Base-by-base conservation (phyloP, 1,284 basidiomycete genomes). In the Ceratorhiza oryzae-sativae region DNA sequence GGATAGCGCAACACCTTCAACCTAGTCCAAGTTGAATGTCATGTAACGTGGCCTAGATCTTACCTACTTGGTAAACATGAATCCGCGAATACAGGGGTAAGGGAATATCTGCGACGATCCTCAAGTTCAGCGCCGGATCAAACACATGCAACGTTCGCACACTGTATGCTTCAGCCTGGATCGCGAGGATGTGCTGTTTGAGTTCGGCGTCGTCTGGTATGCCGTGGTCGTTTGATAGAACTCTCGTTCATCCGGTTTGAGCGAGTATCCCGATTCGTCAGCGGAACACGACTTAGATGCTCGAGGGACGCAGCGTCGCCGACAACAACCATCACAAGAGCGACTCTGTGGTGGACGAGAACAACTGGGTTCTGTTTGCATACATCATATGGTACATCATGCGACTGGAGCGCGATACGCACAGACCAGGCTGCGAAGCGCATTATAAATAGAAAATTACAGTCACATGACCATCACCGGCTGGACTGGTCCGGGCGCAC, bases 121-220 rank as follows among this genome's bases (percentile, higher is more conserved):
- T 75, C 23, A 61, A 77, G 76, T 2, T 0, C 20, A 76, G 49
- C 20, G 15, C 3, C 15, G 5, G 32, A 56, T 27, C 36, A 77
- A 13, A 23, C 30, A 58, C 73, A 74, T 27, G 72, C 30, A 59
- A 76, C 76, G n/a, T n/a, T n/a, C 39, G 27, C 61, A 82, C 85
- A 59, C 78, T 74, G 72, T 84, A 84, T n/a, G 84, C 86, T 65
- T 82, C 81, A 25, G 72, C 75, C 73, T 85, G 85, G n/a, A 85
- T 79, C 1, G 68, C 63, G 6, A 85, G 56, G 39, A 87, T 82
- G 75, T 87, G 86, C 59, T 79, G 70, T 76, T 80, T 86, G 65
- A 86, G 77, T 60, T 79, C 79, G 2, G 81, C 79, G 0, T 81
- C 79, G 68, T 82, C 79, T 3, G 79, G 67, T 25, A 85, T 84